Evolutionary conservation across 2,329 filamentous ascomycete genomes (phyloP).

Genomic region (Clonostachys rosea): DNA sequence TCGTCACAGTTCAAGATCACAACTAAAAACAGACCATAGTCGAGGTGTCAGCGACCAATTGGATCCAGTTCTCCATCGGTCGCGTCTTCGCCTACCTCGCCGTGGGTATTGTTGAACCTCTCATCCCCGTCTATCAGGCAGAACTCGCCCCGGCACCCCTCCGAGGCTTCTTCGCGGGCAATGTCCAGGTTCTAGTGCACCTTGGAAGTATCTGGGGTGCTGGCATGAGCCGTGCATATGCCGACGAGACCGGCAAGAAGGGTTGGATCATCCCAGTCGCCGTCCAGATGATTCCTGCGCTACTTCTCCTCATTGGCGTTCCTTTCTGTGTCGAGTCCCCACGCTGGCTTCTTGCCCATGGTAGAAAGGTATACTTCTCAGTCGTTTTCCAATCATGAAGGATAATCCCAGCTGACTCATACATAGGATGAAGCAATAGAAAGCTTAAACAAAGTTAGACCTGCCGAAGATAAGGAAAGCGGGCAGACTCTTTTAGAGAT

Average conservation of each 20-base stretch:
- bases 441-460: not conserved
- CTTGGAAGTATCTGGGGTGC: constrained; percentile 6
- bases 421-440: not conserved
- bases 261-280: constrained; percentile 6
- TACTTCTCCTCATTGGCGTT: constrained; percentile 12
- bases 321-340: constrained; percentile 55
- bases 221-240: constrained; percentile 6
- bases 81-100: constrained; percentile 3
- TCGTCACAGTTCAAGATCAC: not conserved
- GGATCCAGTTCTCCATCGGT: constrained; percentile 2
- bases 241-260: constrained; percentile 1
- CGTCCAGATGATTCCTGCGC: constrained; percentile 5
- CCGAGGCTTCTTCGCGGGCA: constrained; percentile 2
- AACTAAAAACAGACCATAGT: not conserved
- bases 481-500: not conserved
- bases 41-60: not conserved
- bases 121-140: constrained; percentile 4
- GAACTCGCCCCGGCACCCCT: constrained; percentile 2
- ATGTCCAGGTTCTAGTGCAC: constrained; percentile 3
- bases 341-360: constrained; percentile 50
- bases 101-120: constrained; percentile 1
- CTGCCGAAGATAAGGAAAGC: not conserved
- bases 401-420: no score
- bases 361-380: constrained; percentile 20
- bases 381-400: not conserved